phyloP scores from a whole-genome alignment of 768 basidiomycete species.

The Termitomyces bulborhizus region DNA sequence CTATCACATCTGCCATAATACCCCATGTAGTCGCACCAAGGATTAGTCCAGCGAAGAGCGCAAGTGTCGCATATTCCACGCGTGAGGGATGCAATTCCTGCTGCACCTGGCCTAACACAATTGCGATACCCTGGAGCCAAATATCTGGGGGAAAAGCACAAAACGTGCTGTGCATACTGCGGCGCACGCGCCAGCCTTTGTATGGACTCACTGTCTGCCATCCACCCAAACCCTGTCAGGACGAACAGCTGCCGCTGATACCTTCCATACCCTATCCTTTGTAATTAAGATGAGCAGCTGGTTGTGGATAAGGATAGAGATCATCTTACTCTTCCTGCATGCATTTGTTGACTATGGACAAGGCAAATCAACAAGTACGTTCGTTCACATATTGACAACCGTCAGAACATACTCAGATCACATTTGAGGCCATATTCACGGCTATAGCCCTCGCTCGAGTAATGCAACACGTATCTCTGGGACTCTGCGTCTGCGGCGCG shows the following conservation, averaged over 20 bases:
- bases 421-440: slow-evolving; percentile 17
- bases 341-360: slow-evolving; percentile 33
- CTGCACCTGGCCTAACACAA: slow-evolving; percentile 37
- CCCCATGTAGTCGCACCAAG: slow-evolving; percentile 45
- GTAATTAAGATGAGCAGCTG: not conserved
- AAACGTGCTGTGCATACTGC: too few relatives aligned
- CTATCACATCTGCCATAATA: slow-evolving; percentile 41
- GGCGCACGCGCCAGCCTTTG: not conserved
- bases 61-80: slow-evolving; percentile 39
- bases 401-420: slow-evolving; percentile 13
- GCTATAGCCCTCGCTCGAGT: slow-evolving; percentile 9
- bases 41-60: slow-evolving; percentile 43
- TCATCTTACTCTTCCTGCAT: slow-evolving; percentile 36
- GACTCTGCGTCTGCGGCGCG: slow-evolving; percentile 1
- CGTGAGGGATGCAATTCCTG: slow-evolving; percentile 35
- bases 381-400: too few relatives aligned
- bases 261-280: slow-evolving; percentile 42
- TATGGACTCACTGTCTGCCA: slow-evolving; percentile 38
- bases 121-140: slow-evolving; percentile 43
- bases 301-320: not conserved
- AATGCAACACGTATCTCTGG: not conserved
- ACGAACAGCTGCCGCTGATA: slow-evolving; percentile 44
- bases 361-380: not conserved
- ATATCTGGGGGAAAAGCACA: slow-evolving; percentile 20
- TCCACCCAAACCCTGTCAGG: slow-evolving; percentile 42